Conservation (phyloP, 2,329 filamentous ascomycete species). For the Colletotrichum spaethianum region DNA sequence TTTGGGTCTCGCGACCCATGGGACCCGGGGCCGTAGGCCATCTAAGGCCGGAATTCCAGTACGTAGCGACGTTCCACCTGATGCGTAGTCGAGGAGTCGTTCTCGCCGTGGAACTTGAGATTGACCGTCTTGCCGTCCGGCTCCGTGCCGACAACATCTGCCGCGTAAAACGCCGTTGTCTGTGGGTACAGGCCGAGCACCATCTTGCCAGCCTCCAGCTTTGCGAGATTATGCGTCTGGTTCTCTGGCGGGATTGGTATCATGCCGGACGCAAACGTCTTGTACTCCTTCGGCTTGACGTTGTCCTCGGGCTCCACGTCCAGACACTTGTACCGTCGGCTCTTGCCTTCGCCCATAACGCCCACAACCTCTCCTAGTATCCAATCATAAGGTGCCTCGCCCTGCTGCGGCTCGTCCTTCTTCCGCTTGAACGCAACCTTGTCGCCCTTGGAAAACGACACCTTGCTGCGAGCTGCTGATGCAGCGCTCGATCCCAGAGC, state of each 20-base stretch:
- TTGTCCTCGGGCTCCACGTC: constrained; percentile 83
- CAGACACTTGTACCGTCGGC: constrained; percentile 83
- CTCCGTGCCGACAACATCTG: constrained; percentile 82
- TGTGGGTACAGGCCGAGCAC: constrained; percentile 86
- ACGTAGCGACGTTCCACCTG: constrained; percentile 83
- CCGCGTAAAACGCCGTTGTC: constrained; percentile 89
- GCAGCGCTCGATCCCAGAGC: constrained; percentile 38
- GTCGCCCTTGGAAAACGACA: constrained; percentile 73
- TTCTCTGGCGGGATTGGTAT: constrained; percentile 78
- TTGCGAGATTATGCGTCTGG: constrained; percentile 64
- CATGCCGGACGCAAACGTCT: constrained; percentile 80
- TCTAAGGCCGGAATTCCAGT: constrained; percentile 74
- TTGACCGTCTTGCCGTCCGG: constrained; percentile 66
- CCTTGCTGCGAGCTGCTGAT: constrained; percentile 54
- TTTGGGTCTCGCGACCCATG: constrained; percentile 1
- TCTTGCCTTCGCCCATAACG: constrained; percentile 83
- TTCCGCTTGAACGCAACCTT: constrained; percentile 78
- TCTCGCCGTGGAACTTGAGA: constrained; percentile 85
- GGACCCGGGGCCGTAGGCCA: not conserved
- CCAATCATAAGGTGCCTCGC: constrained; percentile 70
- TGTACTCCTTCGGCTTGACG: constrained; percentile 77
- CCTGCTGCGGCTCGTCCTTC: constrained; percentile 55
- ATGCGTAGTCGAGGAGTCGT: constrained; percentile 80
- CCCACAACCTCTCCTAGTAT: constrained; percentile 85
- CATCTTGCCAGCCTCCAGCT: constrained; percentile 77